Conservation (phyloP, 2,329 filamentous ascomycete species). For the Trichoderma sp. region DNA sequence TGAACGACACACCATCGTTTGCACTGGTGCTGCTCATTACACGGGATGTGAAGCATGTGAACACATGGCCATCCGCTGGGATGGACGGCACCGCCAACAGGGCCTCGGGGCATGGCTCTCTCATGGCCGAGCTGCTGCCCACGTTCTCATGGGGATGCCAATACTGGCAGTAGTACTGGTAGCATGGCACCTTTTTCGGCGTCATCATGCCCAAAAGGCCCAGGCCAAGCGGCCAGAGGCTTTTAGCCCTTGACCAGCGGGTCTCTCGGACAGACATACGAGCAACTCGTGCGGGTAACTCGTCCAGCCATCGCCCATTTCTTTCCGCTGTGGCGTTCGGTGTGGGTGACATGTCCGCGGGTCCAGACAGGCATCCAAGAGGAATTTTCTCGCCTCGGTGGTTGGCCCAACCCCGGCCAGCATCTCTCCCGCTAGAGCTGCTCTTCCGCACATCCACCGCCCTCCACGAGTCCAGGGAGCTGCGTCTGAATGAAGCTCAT, state of each 20-base stretch:
- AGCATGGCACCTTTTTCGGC: not conserved
- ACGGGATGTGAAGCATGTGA: not conserved
- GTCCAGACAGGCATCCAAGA: constrained; percentile 15
- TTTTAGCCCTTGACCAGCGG: constrained; percentile 2
- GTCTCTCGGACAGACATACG: not conserved
- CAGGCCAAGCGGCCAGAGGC: constrained; percentile 2
- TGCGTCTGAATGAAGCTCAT: constrained; percentile 36
- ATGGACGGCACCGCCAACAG: constrained; percentile 3
- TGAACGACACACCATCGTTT: not conserved
- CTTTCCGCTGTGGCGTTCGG: constrained; percentile 9
- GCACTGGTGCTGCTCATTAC: not conserved
- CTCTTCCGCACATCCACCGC: constrained; percentile 31
- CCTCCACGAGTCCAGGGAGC: constrained; percentile 18
- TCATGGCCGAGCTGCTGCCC: not conserved
- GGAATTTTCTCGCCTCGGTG: constrained; percentile 12
- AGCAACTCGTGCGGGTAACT: not conserved
- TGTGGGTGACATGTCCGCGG: constrained; percentile 18
- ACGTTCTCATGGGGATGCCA: not conserved
- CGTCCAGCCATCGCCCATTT: not conserved
- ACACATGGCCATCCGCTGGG: not conserved
- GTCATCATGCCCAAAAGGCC: not conserved
- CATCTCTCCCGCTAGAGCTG: constrained; percentile 22
- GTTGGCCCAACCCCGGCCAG: constrained; percentile 18
- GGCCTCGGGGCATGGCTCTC: not conserved
- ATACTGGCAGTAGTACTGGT: not conserved